phyloP scores from a whole-genome alignment of 2,329 filamentous ascomycete genomes.

The Xylariaceae sp. region DNA sequence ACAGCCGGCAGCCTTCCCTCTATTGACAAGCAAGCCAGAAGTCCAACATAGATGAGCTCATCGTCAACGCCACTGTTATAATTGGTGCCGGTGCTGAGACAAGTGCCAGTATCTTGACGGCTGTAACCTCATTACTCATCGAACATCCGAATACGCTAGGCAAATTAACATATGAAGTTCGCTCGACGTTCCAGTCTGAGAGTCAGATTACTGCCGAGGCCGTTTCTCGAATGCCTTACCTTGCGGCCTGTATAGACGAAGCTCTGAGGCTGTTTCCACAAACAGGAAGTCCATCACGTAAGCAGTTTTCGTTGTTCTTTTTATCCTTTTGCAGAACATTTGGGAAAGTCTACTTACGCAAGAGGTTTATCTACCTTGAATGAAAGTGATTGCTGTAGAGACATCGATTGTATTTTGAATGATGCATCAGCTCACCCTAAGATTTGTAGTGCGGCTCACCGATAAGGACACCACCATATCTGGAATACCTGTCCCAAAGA shows the following conservation, averaged over 20 bases:
- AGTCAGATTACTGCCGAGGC: conserved; percentile 39
- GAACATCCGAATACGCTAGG: conserved; percentile 43
- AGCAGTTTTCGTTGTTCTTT: too few relatives aligned
- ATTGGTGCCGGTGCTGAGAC: conserved; percentile 54
- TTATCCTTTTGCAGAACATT: too few relatives aligned
- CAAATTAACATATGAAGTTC: conserved; percentile 48
- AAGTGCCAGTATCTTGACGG: conserved; percentile 43
- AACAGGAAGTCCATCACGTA: conserved; percentile 29
- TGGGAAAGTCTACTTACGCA: too few relatives aligned
- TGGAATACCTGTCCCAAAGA: conserved; percentile 20
- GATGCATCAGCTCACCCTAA: too few relatives aligned
- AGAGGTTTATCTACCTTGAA: too few relatives aligned
- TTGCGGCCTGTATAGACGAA: conserved; percentile 44
- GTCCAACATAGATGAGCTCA: conserved; percentile 24
- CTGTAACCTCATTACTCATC: conserved; percentile 46
- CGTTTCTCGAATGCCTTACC: conserved; percentile 35
- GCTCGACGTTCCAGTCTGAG: conserved; percentile 44
- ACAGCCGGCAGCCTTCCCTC: not conserved
- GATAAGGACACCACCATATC: conserved; percentile 13
- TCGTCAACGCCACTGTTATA: conserved; percentile 25
- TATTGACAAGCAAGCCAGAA: not conserved
- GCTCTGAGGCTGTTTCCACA: conserved; percentile 44
- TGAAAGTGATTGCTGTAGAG: too few relatives aligned
- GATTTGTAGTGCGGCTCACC: conserved; percentile 16
- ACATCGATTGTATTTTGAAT: too few relatives aligned